Base-by-base conservation (phyloP, 768 basidiomycete genomes). In the Leucocoprinus birnbaumii region DNA sequence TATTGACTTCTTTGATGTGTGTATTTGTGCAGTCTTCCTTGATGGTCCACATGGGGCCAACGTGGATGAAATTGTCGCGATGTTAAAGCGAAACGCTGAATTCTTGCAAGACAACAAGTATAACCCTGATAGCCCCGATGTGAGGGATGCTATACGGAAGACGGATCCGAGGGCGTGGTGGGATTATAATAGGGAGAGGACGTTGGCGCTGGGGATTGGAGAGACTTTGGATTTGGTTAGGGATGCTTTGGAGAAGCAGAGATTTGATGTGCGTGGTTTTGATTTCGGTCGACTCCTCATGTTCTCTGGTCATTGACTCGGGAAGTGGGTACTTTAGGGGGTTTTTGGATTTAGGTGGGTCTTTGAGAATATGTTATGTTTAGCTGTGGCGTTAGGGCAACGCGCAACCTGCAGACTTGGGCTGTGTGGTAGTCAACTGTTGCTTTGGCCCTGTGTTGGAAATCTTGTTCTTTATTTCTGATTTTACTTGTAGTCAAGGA, bases 311-410 rank as follows among this genome's bases (percentile, higher is more conserved):
- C 11, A 5, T 31, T 31, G 5, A 5, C 11, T 31, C 11, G 31
- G 5, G 31, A 31, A 31, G 5, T 31, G 5, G 11, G 5, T 31
- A 11, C 11, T 31, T 18, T 61, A 91, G 88, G 90, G 89, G 24
- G 80, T 91, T 7, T 78, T 92, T 62, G 90, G 90, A 5, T 91
- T 91, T 65, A 91, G 89, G 87, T 85, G 68, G 55, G 56, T 47
- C 40, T 38, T 38, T 31, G 31, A 5, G 18, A 31, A 16, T 25
- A 22, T 11, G 38, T 38, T 6, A 41, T 43, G 11, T 3, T 37
- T 24, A 8, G 11, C 41, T 58, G 35, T 21, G 42, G 18, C 25
- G 22, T 25, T 31, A 14, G 37, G 16, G 7, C n/a, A 10, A 10
- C 25, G 18, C 25, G 16, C 14, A 11, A 13, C 16, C 25, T 26